phyloP scores from a whole-genome alignment of 2,329 filamentous ascomycete genomes.

The Pseudohalonectria lignicola region DNA sequence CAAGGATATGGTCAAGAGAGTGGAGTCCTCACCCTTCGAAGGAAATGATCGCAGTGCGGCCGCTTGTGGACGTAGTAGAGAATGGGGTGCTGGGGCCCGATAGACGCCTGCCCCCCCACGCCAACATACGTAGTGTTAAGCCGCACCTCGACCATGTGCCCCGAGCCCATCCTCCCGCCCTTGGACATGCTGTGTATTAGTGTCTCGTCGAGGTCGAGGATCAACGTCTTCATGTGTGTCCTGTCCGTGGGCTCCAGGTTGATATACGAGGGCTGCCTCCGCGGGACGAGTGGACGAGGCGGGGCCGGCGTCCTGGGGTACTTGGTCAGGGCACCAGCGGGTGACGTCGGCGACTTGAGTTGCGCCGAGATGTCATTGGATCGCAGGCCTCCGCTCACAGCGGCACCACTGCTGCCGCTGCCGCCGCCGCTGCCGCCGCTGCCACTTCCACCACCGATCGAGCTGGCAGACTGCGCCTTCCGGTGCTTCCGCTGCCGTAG shows the following conservation, averaged over 20 bases:
- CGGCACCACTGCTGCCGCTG: too few species aligned
- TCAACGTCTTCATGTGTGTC: slow-evolving; percentile 77
- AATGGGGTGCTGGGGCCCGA: slow-evolving; percentile 87
- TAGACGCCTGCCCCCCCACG: slow-evolving; percentile 50
- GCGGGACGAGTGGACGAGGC: slow-evolving; percentile 79
- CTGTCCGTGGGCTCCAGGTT: slow-evolving; percentile 39
- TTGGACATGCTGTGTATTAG: slow-evolving; percentile 97
- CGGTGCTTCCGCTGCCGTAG: slow-evolving; percentile 62
- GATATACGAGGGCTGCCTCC: slow-evolving; percentile 80
- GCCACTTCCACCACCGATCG: slow-evolving; percentile 24
- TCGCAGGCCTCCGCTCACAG: too few species aligned
- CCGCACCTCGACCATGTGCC: slow-evolving; percentile 98
- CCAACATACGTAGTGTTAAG: slow-evolving; percentile 63
- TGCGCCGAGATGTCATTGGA: slow-evolving; percentile 58
- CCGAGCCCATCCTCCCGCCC: slow-evolving; percentile 87
- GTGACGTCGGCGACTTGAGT: slow-evolving; percentile 88
- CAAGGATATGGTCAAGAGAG: too few species aligned
- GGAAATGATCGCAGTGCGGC: slow-evolving; percentile 91
- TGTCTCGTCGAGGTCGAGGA: slow-evolving; percentile 93
- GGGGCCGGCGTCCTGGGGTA: slow-evolving; percentile 87
- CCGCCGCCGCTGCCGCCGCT: slow-evolving; percentile 25
- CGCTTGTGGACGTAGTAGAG: slow-evolving; percentile 98
- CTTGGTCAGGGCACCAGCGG: slow-evolving; percentile 65
- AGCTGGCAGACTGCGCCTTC: slow-evolving; percentile 42
- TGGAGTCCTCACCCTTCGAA: slow-evolving; percentile 58